Evolutionary conservation across 1,284 basidiomycete species (phyloP).

Genomic region (Ceratobasidium sp.): DNA sequence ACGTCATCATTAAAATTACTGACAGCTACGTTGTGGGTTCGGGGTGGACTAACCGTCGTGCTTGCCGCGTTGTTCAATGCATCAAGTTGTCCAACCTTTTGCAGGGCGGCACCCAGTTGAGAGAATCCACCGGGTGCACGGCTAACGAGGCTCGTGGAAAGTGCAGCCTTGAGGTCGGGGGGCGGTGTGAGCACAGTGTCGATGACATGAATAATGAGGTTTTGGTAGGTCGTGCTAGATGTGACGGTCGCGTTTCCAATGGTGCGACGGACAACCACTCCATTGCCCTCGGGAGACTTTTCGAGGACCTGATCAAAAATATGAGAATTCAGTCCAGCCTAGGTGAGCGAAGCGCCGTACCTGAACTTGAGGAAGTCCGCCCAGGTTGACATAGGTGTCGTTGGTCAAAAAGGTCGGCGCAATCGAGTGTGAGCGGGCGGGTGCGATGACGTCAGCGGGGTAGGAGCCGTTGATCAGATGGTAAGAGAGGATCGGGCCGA

Average conservation of each 20-base stretch:
- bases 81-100: conserved; percentile 25
- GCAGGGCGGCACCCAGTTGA: conserved; percentile 10
- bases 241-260: conserved; percentile 45
- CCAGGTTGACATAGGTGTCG: conserved; percentile 49
- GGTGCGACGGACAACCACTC: conserved; percentile 42
- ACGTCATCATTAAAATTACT: conserved; percentile 45
- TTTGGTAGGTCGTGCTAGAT: conserved; percentile 44
- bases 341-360: conserved; percentile 41
- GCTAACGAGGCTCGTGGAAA: conserved; percentile 45
- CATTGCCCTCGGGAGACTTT: conserved; percentile 19
- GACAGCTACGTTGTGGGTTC: neutral
- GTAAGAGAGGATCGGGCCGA: conserved; percentile 42
- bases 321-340: conserved; percentile 40
- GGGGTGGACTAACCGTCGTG: conserved; percentile 43
- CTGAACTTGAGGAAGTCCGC: conserved; percentile 44
- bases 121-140: conserved; percentile 20
- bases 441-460: conserved; percentile 41
- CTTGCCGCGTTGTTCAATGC: neutral
- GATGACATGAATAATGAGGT: conserved; percentile 49
- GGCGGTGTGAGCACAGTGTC: conserved; percentile 46
- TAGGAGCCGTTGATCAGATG: conserved; percentile 50
- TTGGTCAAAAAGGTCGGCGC: conserved; percentile 33
- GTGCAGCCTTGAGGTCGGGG: conserved; percentile 46
- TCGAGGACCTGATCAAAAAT: conserved; percentile 13
- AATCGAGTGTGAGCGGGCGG: conserved; percentile 31